phyloP scores from a whole-genome alignment of 2,329 filamentous ascomycete genomes.

The Diaporthe velutina region DNA sequence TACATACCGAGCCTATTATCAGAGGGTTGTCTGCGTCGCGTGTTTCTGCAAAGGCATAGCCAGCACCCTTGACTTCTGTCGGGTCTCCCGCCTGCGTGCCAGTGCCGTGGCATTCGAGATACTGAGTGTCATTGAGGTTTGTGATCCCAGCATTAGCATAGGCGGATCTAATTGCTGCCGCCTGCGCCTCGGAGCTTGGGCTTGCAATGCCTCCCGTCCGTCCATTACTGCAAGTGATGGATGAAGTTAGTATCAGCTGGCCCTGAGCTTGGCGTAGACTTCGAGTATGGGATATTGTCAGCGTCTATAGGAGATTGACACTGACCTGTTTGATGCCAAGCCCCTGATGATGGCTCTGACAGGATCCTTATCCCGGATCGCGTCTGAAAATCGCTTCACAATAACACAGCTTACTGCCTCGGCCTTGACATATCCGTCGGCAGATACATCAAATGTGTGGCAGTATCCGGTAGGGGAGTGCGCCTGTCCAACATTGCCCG shows the following conservation, averaged over 20 bases:
- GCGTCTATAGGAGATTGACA: not conserved
- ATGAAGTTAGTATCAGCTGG: too few relatives aligned
- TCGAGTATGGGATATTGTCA: too few relatives aligned
- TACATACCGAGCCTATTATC: not conserved
- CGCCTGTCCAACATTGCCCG: not conserved
- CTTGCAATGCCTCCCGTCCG: not conserved
- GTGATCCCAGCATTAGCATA: constrained; percentile 21
- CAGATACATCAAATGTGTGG: not conserved
- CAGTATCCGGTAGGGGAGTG: constrained; percentile 36
- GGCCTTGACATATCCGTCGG: constrained; percentile 43
- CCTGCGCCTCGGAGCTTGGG: constrained; percentile 12
- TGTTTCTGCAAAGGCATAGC: not conserved
- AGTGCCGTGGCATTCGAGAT: constrained; percentile 52
- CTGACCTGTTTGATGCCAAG: not conserved
- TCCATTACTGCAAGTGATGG: not conserved
- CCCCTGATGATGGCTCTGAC: constrained; percentile 1
- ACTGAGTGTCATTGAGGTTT: constrained; percentile 36
- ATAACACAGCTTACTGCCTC: constrained; percentile 41
- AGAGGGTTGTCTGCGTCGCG: not conserved
- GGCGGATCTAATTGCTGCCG: not conserved
- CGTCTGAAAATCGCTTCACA: not conserved
- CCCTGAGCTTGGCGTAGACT: too few relatives aligned
- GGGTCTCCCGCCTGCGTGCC: constrained; percentile 36
- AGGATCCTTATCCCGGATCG: not conserved
- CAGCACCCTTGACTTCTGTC: not conserved